Evolutionary conservation across 148 eudicot species (phyloP).

Genomic region (Rhododendron griersonianum): DNA sequence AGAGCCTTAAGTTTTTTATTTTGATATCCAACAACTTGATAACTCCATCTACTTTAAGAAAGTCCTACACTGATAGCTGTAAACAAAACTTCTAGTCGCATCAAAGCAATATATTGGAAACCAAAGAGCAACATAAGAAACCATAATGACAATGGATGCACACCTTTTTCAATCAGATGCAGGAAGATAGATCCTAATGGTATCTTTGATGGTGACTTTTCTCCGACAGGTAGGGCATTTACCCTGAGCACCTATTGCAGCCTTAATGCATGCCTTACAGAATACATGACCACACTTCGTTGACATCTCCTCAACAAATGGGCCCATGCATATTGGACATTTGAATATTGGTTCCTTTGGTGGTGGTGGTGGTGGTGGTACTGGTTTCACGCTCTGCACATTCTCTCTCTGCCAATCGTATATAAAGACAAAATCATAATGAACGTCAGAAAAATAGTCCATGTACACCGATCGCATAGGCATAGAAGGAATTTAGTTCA

Average conservation of each 20-base stretch:
- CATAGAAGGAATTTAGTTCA: background rate
- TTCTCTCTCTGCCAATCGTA: slow-evolving; percentile 31
- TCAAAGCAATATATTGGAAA: background rate
- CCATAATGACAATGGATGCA: background rate
- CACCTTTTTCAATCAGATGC: slow-evolving; percentile 42
- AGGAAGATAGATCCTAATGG: slow-evolving; percentile 79
- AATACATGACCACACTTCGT: slow-evolving; percentile 97
- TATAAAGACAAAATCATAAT: slow-evolving; percentile 12
- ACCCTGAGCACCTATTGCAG: slow-evolving; percentile 58
- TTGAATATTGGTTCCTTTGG: slow-evolving; percentile 61
- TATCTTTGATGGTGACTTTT: slow-evolving; percentile 55
- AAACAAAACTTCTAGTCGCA: background rate
- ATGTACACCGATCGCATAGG: background rate
- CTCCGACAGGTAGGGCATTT: slow-evolving; percentile 93
- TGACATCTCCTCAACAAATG: slow-evolving; percentile 67
- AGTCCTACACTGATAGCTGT: background rate
- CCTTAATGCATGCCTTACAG: slow-evolving; percentile 72
- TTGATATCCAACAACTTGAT: background rate
- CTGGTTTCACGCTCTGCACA: slow-evolving; percentile 7
- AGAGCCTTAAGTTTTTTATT: background rate
- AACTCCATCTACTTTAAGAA: background rate
- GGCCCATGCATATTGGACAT: slow-evolving; percentile 87
- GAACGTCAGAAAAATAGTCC: background rate
- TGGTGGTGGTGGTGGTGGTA: slow-evolving; percentile 19
- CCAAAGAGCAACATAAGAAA: background rate